Base-by-base conservation (phyloP, 176 grass and related monocot genomes). In the Zizania latifolia region DNA sequence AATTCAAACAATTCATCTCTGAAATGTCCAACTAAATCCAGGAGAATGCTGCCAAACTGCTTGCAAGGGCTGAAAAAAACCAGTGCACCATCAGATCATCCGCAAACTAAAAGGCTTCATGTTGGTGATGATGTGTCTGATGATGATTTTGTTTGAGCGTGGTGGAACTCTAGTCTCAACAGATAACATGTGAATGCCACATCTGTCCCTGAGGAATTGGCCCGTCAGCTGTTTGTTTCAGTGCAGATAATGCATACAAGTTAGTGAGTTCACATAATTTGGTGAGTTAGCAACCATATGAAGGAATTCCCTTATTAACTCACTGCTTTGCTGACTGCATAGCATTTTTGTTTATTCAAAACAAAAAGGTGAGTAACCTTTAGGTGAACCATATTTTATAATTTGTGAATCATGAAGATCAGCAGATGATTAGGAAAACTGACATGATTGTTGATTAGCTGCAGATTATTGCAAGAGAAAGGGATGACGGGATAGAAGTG, bases 141-240 rank as follows among this genome's bases (percentile, higher is more conserved):
- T 79, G 95, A 98, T 86, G 95, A 99, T 73, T 94, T 98, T 91
- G 61, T 80, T 65, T 97, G 78, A 91, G 58, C 53, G 35, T 45
- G 1, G 50, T 22, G 11, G 27, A 78, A 55, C 50, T 70, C 13
- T 63, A 63, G 70, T 46, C 11, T 82, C 6, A 19, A 1, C 57
- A 46, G 48, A 86, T 79, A 70, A 35, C 77, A 48, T 35, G 57
- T 83, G 22, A 79, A 83, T 68, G 61, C 48, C 8, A 17, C 16
- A 13, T n/a, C n/a, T 19, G 15, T 19, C 13, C 44, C 44, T 48
- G 4, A 48, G 19, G 41, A 16, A 45, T 45, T 48, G 44, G 44
- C 4, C 32, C 55, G 61, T 26, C 75, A 33, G 81, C 46, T 62
- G 35, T 58, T 43, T 75, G 53, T 37, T 58, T 22, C 39, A n/a